Evolutionary conservation across 805 yeast species (phyloP), one percentile per base, ranked within the genome.

Genomic region (Spencermartinsiella europaea): DNA sequence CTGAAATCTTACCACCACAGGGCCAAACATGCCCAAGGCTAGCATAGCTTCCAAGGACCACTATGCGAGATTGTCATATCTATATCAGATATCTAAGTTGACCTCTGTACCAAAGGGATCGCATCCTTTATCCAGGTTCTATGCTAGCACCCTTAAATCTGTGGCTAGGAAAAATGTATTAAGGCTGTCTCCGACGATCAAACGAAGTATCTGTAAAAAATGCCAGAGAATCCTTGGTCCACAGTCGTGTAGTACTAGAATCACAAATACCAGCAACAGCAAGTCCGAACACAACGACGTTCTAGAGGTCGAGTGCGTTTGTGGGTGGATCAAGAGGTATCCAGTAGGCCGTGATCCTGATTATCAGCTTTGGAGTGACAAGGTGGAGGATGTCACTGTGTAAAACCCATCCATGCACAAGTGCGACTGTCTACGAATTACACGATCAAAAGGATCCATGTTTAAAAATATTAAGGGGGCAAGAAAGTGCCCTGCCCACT

Each of bases 131-230:
- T 73, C 86, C 0, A 65, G 87, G 42, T 68, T 71, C 45, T 80
- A 80, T 57, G 64, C 76, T 17, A 69, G 76, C 42, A 76, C 76
- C 34, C 65, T 83, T 64, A 80, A 76, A 45, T 56, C 76, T 5
- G 82, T 85, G 5, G 75, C 86, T 5, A 81, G 83, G 59, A 83
- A 81, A 57, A 75, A 80, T 1, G 90, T 85, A 15, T 60, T 81
- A 17, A 76, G 82, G 50, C 60, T 83, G 22, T 74, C 83, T 40
- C 59, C 55, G 0, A 52, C 51, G 3, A 57, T 87, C 8, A 88
- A 88, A 62, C 70, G 95, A 53, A 70, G 75, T 0, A 59, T 81
- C 14, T 88, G 96, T 64, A 86, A 85, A 55, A 66, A 65, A 33
- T 88, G 96, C 62, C 65, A 74, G 38, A 61, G 79, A 5, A 49